Evolutionary conservation across 2,329 filamentous ascomycete species (phyloP), one percentile per base, ranked within the genome.

Genomic region (Aspergillus chevalieri): DNA sequence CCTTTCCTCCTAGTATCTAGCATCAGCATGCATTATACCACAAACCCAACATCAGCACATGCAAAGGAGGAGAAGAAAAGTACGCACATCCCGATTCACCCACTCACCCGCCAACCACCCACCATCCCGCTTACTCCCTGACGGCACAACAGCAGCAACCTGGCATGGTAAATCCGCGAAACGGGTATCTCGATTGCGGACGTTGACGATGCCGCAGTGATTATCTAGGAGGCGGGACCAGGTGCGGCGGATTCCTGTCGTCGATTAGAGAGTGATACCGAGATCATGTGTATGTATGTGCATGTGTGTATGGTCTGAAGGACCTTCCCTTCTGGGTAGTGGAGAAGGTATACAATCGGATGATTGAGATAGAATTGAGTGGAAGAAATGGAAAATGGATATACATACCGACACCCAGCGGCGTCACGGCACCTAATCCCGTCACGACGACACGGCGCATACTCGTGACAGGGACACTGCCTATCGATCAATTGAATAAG

Each of bases 161-260:
- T 85, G 89, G 67, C 89, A 93, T 10, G 92, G 89, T 39, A 96
- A 75, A 41, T 83, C 80, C 7, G 76, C 76, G 78, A 91, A 95
- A 56, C 74, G 68, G 54, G 76, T 54, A 71, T 83, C 80, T 47
- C 81, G 77, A 50, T 80, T 68, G 50, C 78, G 79, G 47, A 93
- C 79, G 59, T 87, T 92, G 50, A 84, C 78, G 60, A 98, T 83
- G 55, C 91, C 93, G 53, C 85, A 90, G 36, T 91, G 78, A 42
- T 89, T 84, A 39, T 87, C 83, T 26, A 97, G 69, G 39, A 98
- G 81, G 47, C 87, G 85, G 52, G 74, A 78, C 93, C 93, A 98
- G 52, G 88, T 88, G 49, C 76, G 82, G 57, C 81, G 82, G 55
- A 87, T 78, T 53, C 90, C 81, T 83, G 44, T 9, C 24, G 24